Evolutionary conservation across 2,329 filamentous ascomycete species (phyloP).

Genomic region (Fusarium mangiferae): DNA sequence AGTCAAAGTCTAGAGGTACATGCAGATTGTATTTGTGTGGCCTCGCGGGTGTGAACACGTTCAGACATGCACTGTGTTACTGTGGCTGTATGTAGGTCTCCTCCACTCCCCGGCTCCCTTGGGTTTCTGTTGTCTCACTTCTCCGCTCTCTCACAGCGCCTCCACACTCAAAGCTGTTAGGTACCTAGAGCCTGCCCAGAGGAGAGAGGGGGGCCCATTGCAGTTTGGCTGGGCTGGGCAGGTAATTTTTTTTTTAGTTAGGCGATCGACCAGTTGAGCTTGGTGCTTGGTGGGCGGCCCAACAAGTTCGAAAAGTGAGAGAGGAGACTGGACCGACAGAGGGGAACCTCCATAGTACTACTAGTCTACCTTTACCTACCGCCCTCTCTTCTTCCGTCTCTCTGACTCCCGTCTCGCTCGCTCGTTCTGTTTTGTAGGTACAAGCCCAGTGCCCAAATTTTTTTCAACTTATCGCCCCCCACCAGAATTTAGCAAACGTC

Average conservation of each 20-base stretch:
- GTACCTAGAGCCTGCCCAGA: neutral
- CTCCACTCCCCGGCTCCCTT: slow-evolving; percentile 16
- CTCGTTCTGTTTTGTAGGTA: slow-evolving; percentile 29
- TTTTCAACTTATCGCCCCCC: slow-evolving; percentile 50
- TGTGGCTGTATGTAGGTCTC: slow-evolving; percentile 27
- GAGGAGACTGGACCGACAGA: slow-evolving; percentile 5
- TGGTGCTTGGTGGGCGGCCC: slow-evolving; percentile 43
- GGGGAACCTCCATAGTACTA: neutral
- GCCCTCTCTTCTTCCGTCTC: neutral
- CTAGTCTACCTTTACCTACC: neutral
- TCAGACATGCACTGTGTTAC: slow-evolving; percentile 16
- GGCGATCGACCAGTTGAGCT: slow-evolving; percentile 44
- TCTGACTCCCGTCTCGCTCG: neutral
- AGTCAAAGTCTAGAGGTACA: slow-evolving; percentile 3
- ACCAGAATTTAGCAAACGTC: slow-evolving; percentile 54
- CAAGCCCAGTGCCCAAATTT: slow-evolving; percentile 50
- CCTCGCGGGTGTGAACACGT: neutral
- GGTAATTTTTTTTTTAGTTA: slow-evolving; percentile 28
- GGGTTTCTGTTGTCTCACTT: slow-evolving; percentile 38
- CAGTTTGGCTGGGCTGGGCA: slow-evolving; percentile 25
- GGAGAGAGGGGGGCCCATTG: neutral
- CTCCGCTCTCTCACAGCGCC: slow-evolving; percentile 39
- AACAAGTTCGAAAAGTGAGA: slow-evolving; percentile 44
- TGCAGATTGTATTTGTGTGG: neutral
- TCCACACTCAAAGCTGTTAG: slow-evolving; percentile 35